Conservation (phyloP, 1,139 yeast genomes). For the Petasospora rhodanensis region DNA sequence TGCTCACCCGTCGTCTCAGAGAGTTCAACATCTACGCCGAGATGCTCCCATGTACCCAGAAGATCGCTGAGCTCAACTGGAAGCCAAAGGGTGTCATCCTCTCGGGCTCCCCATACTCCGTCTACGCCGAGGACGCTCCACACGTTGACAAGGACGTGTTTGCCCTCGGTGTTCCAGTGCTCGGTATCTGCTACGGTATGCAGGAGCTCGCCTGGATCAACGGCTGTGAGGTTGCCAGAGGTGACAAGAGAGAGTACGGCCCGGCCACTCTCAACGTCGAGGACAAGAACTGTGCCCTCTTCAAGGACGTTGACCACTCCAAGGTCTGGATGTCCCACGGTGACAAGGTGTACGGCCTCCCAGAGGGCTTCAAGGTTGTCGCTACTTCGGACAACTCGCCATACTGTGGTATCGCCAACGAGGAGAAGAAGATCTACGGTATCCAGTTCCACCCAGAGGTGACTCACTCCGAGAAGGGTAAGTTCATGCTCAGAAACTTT, state of each 20-base stretch:
- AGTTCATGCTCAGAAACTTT: slow-evolving; percentile 78
- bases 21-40: slow-evolving; percentile 98
- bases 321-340: slow-evolving; percentile 99
- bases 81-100: slow-evolving; percentile 94
- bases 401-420: slow-evolving; percentile 86
- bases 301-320: slow-evolving; percentile 85
- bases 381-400: slow-evolving; percentile 96
- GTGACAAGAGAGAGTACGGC: slow-evolving; percentile 98
- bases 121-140: slow-evolving; percentile 91
- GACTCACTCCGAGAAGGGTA: slow-evolving; percentile 92
- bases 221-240: slow-evolving; percentile 93
- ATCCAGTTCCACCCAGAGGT: slow-evolving; percentile 99
- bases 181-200: slow-evolving; percentile 99
- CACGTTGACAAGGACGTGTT: slow-evolving; percentile 95
- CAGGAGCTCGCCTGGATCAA: slow-evolving; percentile 98
- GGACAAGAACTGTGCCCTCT: slow-evolving; percentile 65
- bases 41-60: slow-evolving; percentile 98
- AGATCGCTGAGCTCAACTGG: slow-evolving; percentile 86
- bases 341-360: slow-evolving; percentile 88
- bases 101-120: slow-evolving; percentile 98
- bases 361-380: slow-evolving; percentile 82
- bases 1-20: slow-evolving; percentile 95
- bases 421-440: slow-evolving; percentile 73
- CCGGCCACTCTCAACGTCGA: slow-evolving; percentile 84
- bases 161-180: slow-evolving; percentile 85